phyloP scores from a whole-genome alignment of 352 stramenopile species.

The Aphanomyces astaci region DNA sequence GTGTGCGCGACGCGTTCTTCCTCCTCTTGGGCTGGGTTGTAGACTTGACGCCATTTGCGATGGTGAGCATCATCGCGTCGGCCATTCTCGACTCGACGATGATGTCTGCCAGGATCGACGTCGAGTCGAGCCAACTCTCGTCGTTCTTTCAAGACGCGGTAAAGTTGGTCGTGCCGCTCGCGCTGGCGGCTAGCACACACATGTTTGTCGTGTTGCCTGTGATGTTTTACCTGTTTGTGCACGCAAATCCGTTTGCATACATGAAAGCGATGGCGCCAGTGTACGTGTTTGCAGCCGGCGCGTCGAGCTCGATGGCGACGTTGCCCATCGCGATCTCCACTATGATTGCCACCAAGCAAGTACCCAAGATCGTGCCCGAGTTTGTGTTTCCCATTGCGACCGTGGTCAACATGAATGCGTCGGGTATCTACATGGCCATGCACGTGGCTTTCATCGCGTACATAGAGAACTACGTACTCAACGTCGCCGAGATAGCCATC shows the following conservation, averaged over 20 bases:
- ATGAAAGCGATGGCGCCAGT: slow-evolving; percentile 45
- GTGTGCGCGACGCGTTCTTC: slow-evolving; percentile 66
- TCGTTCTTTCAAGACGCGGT: slow-evolving; percentile 24
- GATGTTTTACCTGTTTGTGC: slow-evolving; percentile 26
- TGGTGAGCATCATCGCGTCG: slow-evolving; percentile 55
- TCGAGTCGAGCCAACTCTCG: neutral
- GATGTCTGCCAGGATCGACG: neutral
- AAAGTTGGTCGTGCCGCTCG: slow-evolving; percentile 31
- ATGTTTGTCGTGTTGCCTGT: slow-evolving; percentile 36
- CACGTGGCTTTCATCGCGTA: slow-evolving; percentile 42
- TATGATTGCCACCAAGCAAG: slow-evolving; percentile 27
- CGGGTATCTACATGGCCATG: slow-evolving; percentile 30
- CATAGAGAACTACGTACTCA: slow-evolving; percentile 29
- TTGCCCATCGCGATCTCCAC: slow-evolving; percentile 34
- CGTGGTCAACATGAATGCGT: slow-evolving; percentile 33
- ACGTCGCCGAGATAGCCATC: slow-evolving; percentile 33
- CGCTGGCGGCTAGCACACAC: slow-evolving; percentile 25
- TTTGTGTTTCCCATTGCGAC: slow-evolving; percentile 34
- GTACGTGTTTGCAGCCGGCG: slow-evolving; percentile 36
- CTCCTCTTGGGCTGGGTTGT: slow-evolving; percentile 63
- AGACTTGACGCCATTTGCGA: slow-evolving; percentile 48
- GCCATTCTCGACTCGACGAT: slow-evolving; percentile 30
- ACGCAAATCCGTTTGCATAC: slow-evolving; percentile 31
- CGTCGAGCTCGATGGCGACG: slow-evolving; percentile 35
- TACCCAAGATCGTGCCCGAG: slow-evolving; percentile 28